phyloP scores from a whole-genome alignment of 2,329 filamentous ascomycete species.

The Cyanodermella asteris region DNA sequence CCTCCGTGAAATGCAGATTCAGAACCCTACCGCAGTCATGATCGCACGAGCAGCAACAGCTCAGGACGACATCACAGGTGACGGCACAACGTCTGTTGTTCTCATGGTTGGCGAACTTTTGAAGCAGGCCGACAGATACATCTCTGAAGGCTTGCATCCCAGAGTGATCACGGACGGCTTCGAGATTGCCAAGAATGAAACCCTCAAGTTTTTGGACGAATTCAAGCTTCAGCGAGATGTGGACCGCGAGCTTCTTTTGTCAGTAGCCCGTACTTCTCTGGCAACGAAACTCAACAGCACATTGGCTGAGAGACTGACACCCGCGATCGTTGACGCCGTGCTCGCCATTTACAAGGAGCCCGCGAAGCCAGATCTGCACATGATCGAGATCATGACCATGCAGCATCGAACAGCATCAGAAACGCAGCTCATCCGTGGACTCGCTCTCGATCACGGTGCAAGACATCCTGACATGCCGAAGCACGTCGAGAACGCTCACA shows the following conservation, averaged over 20 bases:
- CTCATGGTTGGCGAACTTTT: constrained; percentile 86
- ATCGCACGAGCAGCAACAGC: constrained; percentile 71
- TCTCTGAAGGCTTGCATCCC: constrained; percentile 89
- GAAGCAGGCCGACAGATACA: constrained; percentile 93
- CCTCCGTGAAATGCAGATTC: constrained; percentile 66
- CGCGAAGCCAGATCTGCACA: constrained; percentile 87
- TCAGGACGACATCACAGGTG: constrained; percentile 94
- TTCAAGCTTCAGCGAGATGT: constrained; percentile 82
- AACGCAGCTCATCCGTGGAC: constrained; percentile 81
- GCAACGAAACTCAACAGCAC: constrained; percentile 84
- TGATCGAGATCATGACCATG: constrained; percentile 99
- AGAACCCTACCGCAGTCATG: constrained; percentile 87
- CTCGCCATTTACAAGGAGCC: constrained; percentile 79
- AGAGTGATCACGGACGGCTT: constrained; percentile 94
- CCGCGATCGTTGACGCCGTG: constrained; percentile 89
- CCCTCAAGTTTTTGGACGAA: constrained; percentile 80
- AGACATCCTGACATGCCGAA: constrained; percentile 98
- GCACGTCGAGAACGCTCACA: constrained; percentile 82
- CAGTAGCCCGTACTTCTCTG: constrained; percentile 80
- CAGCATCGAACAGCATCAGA: constrained; percentile 92
- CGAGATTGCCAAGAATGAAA: constrained; percentile 84
- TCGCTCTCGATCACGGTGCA: constrained; percentile 86
- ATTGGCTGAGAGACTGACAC: constrained; percentile 76
- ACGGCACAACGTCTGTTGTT: constrained; percentile 93
- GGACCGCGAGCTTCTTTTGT: constrained; percentile 82